These are phyloP conservation scores for Chaetomium cochliodes DNA, from an alignment of 495 filamentous ascomycete species.

Conservation along the genomic window DNA sequence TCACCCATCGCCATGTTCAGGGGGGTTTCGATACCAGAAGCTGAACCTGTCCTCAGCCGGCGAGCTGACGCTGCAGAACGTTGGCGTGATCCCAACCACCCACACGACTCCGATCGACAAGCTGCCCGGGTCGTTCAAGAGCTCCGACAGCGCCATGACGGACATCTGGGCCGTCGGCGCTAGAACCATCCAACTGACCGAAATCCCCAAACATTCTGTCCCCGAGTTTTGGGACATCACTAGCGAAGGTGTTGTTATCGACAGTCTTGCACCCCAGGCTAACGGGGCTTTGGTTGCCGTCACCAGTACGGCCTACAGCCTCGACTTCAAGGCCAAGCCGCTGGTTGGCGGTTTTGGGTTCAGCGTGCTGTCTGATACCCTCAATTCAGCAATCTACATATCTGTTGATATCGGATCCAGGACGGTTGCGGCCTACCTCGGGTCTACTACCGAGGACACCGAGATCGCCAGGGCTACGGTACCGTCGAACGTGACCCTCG, in stretches of 20 bases:
- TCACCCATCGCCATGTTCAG: constrained; percentile 3
- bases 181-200: not conserved
- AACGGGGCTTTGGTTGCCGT: not conserved
- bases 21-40: constrained; percentile 5
- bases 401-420: constrained; percentile 1
- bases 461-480: not conserved
- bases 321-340: constrained; percentile 5
- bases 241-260: not conserved
- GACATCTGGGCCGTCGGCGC: constrained; percentile 6
- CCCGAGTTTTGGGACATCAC: constrained; percentile 3
- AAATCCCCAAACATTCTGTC: not conserved
- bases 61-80: not conserved
- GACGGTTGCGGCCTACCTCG: not conserved
- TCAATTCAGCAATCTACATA: constrained; percentile 8
- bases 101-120: constrained; percentile 1
- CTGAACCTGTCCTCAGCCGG: not conserved
- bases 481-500: constrained; percentile 3
- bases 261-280: constrained; percentile 7
- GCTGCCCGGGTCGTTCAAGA: constrained; percentile 6
- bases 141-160: not conserved
- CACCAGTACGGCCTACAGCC: constrained; percentile 4
- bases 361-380: constrained; percentile 6
- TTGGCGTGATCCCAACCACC: constrained; percentile 2
- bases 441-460: not conserved
- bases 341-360: not conserved